A percentile compares a stretch with the other conserved stretches of the same genome.
Evolutionary conservation across 495 filamentous ascomycete genomes (phyloP).

Genomic region (Xylaria intraflava): DNA sequence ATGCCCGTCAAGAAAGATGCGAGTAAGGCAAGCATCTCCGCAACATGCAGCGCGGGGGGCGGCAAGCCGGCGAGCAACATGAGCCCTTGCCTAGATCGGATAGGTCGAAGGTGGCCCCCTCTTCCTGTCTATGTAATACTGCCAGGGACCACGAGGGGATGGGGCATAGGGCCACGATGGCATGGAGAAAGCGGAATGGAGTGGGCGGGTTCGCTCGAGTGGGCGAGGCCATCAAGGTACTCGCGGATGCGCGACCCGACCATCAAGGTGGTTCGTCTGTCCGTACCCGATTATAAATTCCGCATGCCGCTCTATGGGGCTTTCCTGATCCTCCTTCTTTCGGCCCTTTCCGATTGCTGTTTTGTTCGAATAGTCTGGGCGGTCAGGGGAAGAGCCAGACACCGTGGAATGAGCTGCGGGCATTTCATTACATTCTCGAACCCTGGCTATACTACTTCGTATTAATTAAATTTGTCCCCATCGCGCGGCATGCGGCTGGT

Average conservation of each 20-base stretch:
- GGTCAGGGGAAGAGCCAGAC: too few relatives aligned
- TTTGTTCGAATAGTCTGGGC: too few relatives aligned
- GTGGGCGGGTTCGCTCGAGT: not conserved
- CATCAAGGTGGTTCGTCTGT: slow-evolving; percentile 9
- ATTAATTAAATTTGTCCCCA: too few relatives aligned
- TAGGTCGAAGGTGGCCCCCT: not conserved
- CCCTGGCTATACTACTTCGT: too few relatives aligned
- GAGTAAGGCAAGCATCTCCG: not conserved
- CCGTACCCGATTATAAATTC: too few relatives aligned
- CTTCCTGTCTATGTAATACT: not conserved
- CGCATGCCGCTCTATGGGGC: too few relatives aligned
- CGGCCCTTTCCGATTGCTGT: too few relatives aligned
- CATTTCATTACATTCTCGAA: too few relatives aligned
- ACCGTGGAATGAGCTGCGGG: too few relatives aligned
- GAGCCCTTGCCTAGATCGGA: slow-evolving; percentile 1
- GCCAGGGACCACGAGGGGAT: not conserved
- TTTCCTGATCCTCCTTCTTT: too few relatives aligned
- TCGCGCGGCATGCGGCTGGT: too few relatives aligned
- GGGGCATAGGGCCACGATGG: not conserved
- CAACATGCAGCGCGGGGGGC: not conserved
- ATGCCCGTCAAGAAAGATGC: not conserved
- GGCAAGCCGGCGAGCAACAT: not conserved
- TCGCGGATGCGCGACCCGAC: not conserved
- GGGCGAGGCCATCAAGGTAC: slow-evolving; percentile 6
- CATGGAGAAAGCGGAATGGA: not conserved